These are phyloP conservation scores for Elasticomyces elasticus DNA, from an alignment of 495 filamentous ascomycete genomes.

Conservation along the genomic window DNA sequence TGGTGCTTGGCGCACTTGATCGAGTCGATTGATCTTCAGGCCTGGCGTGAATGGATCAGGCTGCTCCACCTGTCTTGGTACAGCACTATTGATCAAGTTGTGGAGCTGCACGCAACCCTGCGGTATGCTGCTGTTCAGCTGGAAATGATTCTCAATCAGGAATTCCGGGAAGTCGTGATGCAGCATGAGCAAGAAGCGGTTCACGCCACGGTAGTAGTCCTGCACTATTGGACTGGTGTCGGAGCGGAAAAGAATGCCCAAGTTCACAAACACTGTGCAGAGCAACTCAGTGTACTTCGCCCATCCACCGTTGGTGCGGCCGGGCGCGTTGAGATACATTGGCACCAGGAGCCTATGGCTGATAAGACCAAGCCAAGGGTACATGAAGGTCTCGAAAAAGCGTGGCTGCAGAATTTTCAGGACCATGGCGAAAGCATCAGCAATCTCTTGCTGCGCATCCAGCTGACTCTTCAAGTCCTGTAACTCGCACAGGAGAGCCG, in stretches of 20 bases:
- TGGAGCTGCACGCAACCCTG: constrained; percentile 77
- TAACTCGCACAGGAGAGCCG: constrained; percentile 68
- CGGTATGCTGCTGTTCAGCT: constrained; percentile 77
- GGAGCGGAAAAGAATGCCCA: constrained; percentile 64
- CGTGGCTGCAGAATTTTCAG: constrained; percentile 66
- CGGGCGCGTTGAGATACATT: constrained; percentile 57
- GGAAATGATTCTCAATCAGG: constrained; percentile 73
- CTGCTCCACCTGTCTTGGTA: constrained; percentile 59
- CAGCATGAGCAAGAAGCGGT: constrained; percentile 73
- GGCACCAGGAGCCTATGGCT: constrained; percentile 83
- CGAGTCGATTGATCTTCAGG: constrained; percentile 69
- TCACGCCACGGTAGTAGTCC: constrained; percentile 71
- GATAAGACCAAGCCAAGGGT: constrained; percentile 73
- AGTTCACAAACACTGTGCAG: constrained; percentile 59
- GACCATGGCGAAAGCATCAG: constrained; percentile 52
- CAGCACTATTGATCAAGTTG: constrained; percentile 79
- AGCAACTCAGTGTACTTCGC: constrained; percentile 63
- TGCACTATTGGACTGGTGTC: constrained; percentile 56
- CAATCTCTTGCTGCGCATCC: constrained; percentile 5
- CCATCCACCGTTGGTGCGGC: constrained; percentile 56
- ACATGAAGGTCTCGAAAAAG: constrained; percentile 69
- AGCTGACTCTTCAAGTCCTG: constrained; percentile 1
- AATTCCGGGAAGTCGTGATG: constrained; percentile 95
- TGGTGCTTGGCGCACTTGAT: constrained; percentile 62
- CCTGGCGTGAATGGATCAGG: constrained; percentile 73